Evolutionary conservation across 768 basidiomycete genomes (phyloP), one percentile per base, ranked within the genome.

Genomic region (Xerocomus potaroensis): DNA sequence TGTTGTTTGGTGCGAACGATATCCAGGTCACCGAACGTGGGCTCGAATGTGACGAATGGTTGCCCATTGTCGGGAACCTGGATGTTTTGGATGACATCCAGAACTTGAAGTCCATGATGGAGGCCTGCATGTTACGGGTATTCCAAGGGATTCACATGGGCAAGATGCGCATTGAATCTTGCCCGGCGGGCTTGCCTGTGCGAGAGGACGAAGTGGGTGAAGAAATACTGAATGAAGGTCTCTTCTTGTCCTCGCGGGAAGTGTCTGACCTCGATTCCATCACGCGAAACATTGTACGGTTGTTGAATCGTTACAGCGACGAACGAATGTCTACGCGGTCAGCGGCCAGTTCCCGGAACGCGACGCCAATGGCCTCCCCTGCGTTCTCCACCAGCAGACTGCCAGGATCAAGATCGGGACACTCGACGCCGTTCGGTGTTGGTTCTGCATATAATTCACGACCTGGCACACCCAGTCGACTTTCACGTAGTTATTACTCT

Each of bases 1-100:
- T 95, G 64, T 74, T 97, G 10, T 95, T 97, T 57, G 94, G 93
- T 6, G 92, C 91, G 0, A 81, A 90, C 64, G 77, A 83, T 41
- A 75, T 93, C 24, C 68, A 79, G 49, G 80, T 87, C 33, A 79
- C 79, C 0, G 77, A 81, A 31, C 75, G 78, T 15, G 90, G 91
- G 6, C 64, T 97, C 41, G 83, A 86, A 58, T 93, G 91, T 59
- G 94, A 97, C 59, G 81, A 79, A 35, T 97, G 94, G 93, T 69
- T 97, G 10, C 90, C 92, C 18, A 76, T 94, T 37, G 74, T 84
- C 30, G 88, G 88, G 32, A 79, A 84, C 51, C 55, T 84, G 41
- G 75, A 84, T 56, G 78, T 80, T 2, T 67, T 96, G 57, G 90
- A 94, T 60, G 83, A 91, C 53, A 70, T 95, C n/a, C 84, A 86